A percentile compares a stretch with the other conserved stretches of the same genome.
phyloP scores from a whole-genome alignment of 768 basidiomycete genomes.

The Suillus plorans region DNA sequence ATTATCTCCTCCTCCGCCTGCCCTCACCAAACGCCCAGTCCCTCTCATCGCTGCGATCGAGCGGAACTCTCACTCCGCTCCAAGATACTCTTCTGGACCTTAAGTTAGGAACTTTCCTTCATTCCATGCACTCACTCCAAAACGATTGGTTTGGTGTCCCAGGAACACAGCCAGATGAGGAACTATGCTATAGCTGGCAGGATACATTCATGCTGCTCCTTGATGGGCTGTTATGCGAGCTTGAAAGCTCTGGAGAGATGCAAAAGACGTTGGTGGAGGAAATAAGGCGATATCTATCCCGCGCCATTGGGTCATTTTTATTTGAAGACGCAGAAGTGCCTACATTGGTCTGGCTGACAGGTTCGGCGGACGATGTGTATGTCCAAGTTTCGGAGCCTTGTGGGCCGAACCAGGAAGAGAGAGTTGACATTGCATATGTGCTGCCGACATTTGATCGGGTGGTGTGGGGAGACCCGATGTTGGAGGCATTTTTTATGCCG shows the following conservation, averaged over 20 bases:
- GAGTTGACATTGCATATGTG: conserved; percentile 32
- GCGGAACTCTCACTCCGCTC: conserved; percentile 29
- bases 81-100: conserved; percentile 53
- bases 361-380: conserved; percentile 57
- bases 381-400: conserved; percentile 36
- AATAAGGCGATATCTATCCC: conserved; percentile 53
- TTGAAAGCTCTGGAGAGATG: conserved; percentile 22
- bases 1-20: conserved; percentile 47
- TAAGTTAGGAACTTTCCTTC: conserved; percentile 59
- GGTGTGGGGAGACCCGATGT: conserved; percentile 75
- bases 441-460: conserved; percentile 50
- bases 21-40: conserved; percentile 29
- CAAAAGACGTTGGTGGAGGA: conserved; percentile 37
- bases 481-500: conserved; percentile 63
- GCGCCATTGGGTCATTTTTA: conserved; percentile 72
- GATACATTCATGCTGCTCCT: conserved; percentile 64
- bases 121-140: conserved; percentile 66
- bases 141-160: conserved; percentile 77
- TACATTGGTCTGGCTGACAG: conserved; percentile 63
- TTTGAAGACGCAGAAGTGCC: conserved; percentile 80
- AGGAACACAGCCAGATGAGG: conserved; percentile 20
- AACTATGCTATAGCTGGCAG: conserved; percentile 64
- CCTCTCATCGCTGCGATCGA: conserved; percentile 37
- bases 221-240: conserved; percentile 51
- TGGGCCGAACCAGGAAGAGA: conserved; percentile 12